Evolutionary conservation across 192 early-diverging fungal species (phyloP).

Genomic region (Dispira simplex): DNA sequence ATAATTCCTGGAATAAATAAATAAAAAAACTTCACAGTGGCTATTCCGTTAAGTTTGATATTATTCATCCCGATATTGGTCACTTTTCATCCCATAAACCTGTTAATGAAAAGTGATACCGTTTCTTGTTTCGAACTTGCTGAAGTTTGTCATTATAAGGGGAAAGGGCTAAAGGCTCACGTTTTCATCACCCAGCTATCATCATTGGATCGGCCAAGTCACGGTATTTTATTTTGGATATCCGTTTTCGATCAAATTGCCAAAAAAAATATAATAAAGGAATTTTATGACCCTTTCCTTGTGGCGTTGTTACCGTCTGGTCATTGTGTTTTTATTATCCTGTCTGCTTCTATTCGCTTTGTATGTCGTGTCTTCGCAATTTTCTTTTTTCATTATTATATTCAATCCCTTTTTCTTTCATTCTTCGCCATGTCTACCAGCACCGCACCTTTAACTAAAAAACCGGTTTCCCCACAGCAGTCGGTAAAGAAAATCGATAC

Average conservation of each 20-base stretch:
- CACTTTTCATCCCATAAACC: neutral
- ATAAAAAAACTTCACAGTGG: neutral
- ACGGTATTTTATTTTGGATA: neutral
- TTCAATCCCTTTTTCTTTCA: neutral
- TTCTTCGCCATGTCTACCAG: neutral
- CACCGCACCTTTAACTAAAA: neutral
- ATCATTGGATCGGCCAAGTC: neutral
- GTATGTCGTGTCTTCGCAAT: neutral
- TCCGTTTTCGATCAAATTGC: constrained; percentile 2
- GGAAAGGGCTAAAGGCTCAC: neutral
- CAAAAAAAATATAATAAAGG: neutral
- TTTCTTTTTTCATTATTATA: constrained; percentile 7
- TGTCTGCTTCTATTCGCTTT: neutral
- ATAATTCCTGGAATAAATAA: neutral
- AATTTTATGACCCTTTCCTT: neutral
- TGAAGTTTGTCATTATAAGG: neutral
- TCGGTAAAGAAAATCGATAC: neutral
- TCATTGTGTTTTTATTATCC: neutral
- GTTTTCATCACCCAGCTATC: neutral
- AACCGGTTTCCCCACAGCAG: neutral
- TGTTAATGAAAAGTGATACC: neutral
- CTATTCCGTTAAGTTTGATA: neutral
- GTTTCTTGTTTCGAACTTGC: neutral
- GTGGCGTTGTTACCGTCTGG: neutral
- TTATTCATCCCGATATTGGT: neutral